Evolutionary conservation across 495 filamentous ascomycete genomes (phyloP).

Genomic region (Penicillium paradoxum): DNA sequence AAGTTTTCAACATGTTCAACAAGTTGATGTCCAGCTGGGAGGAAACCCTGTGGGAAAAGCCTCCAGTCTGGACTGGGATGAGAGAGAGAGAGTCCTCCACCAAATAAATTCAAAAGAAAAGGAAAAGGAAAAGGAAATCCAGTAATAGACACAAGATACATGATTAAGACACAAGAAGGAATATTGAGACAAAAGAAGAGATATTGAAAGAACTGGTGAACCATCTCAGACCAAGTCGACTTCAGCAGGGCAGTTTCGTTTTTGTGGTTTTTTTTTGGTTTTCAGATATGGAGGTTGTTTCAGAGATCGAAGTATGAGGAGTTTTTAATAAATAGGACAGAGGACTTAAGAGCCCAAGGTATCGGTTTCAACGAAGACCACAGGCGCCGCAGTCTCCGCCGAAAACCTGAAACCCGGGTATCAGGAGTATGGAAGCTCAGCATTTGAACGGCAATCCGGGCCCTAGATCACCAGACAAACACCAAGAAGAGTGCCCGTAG

Average conservation of each 20-base stretch:
- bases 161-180: neutral
- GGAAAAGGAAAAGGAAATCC: neutral
- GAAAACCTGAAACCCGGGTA: neutral
- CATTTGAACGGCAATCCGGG: neutral
- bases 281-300: neutral
- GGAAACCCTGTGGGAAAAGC: neutral
- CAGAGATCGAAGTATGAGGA: neutral
- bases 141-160: neutral
- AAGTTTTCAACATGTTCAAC: neutral
- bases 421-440: neutral
- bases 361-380: neutral
- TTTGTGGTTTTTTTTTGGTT: neutral
- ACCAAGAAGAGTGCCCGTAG: neutral
- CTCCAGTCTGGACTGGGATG: neutral
- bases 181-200: neutral
- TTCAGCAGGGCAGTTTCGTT: neutral
- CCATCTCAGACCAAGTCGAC: neutral
- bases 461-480: neutral
- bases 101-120: neutral
- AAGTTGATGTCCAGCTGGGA: neutral
- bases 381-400: neutral
- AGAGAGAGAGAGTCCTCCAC: conserved; percentile 1
- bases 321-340: neutral
- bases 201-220: neutral
- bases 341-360: neutral